phyloP scores from a whole-genome alignment of 352 stramenopile species.

The Phytophthora palmivora region DNA sequence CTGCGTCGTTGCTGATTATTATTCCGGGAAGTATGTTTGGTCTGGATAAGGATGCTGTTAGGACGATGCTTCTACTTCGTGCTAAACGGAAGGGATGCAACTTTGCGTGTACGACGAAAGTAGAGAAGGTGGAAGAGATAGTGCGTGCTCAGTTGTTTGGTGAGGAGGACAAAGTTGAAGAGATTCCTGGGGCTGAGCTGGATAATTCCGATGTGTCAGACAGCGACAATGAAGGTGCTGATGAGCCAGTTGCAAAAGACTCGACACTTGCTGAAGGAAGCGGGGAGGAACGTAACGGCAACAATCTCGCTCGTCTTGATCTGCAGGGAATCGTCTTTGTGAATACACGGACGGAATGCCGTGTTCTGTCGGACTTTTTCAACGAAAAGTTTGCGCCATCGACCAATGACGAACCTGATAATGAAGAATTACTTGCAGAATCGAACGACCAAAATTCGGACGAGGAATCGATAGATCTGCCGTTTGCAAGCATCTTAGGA shows the following conservation, averaged over 20 bases:
- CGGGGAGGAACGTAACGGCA: constrained; percentile 1
- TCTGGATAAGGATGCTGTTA: constrained; percentile 60
- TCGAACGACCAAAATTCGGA: constrained; percentile 10
- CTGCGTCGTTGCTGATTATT: constrained; percentile 56
- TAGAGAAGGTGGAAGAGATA: constrained; percentile 67
- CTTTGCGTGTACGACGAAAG: constrained; percentile 61
- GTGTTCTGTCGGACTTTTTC: constrained; percentile 79
- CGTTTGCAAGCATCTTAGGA: constrained; percentile 75
- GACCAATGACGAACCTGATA: constrained; percentile 10
- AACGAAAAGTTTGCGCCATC: constrained; percentile 61
- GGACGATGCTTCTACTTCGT: constrained; percentile 51
- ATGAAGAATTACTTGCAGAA: constrained; percentile 32
- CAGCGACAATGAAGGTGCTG: constrained; percentile 37
- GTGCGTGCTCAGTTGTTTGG: constrained; percentile 47
- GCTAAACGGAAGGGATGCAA: constrained; percentile 48
- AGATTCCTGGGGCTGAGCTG: constrained; percentile 26
- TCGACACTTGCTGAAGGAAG: constrained; percentile 1
- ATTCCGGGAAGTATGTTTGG: constrained; percentile 67
- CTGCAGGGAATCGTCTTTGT: constrained; percentile 90
- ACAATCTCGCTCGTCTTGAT: constrained; percentile 11
- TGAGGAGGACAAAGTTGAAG: constrained; percentile 26
- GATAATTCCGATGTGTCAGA: constrained; percentile 33
- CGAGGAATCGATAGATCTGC: constrained; percentile 10
- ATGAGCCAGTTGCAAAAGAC: neutral
- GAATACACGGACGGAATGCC: constrained; percentile 80